These are phyloP conservation scores for Tilletia indica DNA, from an alignment of 1,284 basidiomycete genomes.

Conservation along the genomic window DNA sequence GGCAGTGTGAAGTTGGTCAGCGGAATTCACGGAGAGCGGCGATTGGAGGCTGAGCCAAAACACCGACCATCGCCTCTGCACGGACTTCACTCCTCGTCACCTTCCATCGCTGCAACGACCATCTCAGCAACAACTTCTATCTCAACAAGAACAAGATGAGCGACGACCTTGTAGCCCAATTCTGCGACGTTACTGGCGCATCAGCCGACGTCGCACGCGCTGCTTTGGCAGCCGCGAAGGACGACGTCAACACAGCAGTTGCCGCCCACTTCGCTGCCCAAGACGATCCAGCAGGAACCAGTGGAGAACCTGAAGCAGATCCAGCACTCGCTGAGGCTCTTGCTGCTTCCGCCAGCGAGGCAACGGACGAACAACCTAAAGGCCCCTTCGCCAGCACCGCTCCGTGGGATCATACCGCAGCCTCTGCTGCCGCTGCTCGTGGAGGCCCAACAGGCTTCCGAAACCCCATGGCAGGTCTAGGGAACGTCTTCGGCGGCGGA, in stretches of 20 bases:
- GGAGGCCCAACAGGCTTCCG: conserved; percentile 9
- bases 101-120: not conserved
- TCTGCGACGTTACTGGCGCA: not conserved
- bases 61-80: too few relatives aligned
- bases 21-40: too few relatives aligned
- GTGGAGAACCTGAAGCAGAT: not conserved
- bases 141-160: too few relatives aligned
- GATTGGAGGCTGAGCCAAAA: too few relatives aligned
- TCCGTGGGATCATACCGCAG: conserved; percentile 4
- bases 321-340: not conserved
- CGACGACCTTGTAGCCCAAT: not conserved
- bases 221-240: not conserved
- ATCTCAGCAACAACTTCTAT: not conserved
- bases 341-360: not conserved
- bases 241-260: not conserved
- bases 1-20: too few relatives aligned
- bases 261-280: not conserved
- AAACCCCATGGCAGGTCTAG: not conserved
- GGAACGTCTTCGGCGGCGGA: not conserved
- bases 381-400: conserved; percentile 9
- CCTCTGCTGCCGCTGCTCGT: not conserved
- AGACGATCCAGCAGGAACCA: not conserved
- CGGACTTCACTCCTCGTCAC: not conserved
- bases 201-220: not conserved
- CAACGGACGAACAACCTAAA: not conserved